phyloP scores from a whole-genome alignment of 208 protist species.

The Acanthamoeba healyi region DNA sequence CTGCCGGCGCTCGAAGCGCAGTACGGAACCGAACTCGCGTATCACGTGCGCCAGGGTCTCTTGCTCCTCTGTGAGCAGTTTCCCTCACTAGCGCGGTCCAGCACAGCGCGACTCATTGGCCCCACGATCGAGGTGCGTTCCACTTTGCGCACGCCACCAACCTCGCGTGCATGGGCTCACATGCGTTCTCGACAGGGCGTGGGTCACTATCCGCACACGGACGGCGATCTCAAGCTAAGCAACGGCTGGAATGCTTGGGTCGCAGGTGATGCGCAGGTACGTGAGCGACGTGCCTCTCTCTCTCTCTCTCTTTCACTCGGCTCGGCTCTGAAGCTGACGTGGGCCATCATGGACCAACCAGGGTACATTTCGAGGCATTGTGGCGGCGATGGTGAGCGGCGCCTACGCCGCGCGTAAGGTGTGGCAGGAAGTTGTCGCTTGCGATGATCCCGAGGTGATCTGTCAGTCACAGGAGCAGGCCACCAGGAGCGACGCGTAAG shows the following conservation, averaged over 20 bases:
- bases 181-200: neutral
- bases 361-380: conserved; percentile 33
- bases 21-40: neutral
- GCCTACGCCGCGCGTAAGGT: conserved; percentile 26
- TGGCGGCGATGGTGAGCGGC: conserved; percentile 59
- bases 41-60: neutral
- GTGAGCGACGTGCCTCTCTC: neutral
- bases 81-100: neutral
- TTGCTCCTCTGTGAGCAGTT: neutral
- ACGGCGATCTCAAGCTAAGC: neutral
- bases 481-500: too few species aligned
- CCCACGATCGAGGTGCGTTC: neutral
- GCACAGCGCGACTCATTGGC: neutral
- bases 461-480: neutral
- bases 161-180: too few species aligned
- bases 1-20: neutral
- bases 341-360: too few species aligned
- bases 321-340: too few species aligned
- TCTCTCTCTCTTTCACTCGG: too few species aligned
- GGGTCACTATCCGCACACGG: conserved; percentile 1
- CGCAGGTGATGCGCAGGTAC: neutral
- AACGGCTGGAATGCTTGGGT: neutral
- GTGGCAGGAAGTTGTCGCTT: neutral
- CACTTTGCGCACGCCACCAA: neutral
- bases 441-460: neutral